Conservation (phyloP, 495 filamentous ascomycete species). For the Penicillium bialowiezense region DNA sequence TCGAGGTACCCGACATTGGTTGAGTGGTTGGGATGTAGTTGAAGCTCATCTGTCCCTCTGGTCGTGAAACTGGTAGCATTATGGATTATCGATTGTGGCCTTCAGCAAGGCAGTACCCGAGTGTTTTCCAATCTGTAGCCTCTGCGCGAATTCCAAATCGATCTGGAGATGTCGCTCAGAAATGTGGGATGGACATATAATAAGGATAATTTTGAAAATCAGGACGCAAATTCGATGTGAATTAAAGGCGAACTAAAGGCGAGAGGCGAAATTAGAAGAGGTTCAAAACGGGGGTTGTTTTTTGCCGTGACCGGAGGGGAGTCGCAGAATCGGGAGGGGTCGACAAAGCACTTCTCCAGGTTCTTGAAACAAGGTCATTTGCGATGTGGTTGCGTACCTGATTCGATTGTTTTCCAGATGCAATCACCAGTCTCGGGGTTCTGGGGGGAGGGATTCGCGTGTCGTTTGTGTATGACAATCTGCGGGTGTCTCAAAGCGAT, state of each 20-base stretch:
- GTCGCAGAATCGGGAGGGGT: slow-evolving; percentile 20
- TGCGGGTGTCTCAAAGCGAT: slow-evolving; percentile 16
- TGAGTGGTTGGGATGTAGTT: slow-evolving; percentile 72
- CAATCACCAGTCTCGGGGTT: background rate
- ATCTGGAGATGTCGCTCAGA: background rate
- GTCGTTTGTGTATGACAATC: slow-evolving; percentile 13
- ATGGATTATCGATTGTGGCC: slow-evolving; percentile 50
- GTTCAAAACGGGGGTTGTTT: background rate
- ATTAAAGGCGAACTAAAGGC: background rate
- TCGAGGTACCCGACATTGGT: slow-evolving; percentile 80
- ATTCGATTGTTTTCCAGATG: background rate
- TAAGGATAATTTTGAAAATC: background rate
- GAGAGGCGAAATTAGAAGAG: slow-evolving; percentile 4
- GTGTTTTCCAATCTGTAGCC: slow-evolving; percentile 18
- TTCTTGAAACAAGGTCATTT: slow-evolving; percentile 3
- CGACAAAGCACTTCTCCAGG: slow-evolving; percentile 14
- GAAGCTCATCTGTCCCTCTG: slow-evolving; percentile 72
- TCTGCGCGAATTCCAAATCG: slow-evolving; percentile 8
- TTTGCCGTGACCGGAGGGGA: background rate
- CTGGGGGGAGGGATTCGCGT: slow-evolving; percentile 5
- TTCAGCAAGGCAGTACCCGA: slow-evolving; percentile 22
- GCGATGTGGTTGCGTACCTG: slow-evolving; percentile 1
- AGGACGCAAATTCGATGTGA: background rate
- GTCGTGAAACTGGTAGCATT: slow-evolving; percentile 80
- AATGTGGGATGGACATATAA: slow-evolving; percentile 12